Evolutionary conservation across 305 asterid genomes (phyloP).

Genomic region (Fraxinus nigra): DNA sequence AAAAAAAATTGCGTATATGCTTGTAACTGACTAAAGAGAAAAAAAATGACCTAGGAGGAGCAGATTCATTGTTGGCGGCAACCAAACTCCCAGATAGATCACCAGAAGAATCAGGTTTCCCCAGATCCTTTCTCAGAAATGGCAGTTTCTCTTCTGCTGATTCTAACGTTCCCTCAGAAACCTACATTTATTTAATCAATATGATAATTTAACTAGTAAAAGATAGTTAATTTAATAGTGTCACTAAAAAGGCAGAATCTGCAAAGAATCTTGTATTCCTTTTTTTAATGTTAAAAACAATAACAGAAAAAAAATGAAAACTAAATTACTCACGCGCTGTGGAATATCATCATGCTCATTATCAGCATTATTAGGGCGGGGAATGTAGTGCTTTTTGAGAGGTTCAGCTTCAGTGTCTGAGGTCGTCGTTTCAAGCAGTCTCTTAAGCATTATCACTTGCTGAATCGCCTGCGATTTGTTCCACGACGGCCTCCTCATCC

Average conservation of each 20-base stretch:
- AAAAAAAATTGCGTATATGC: background rate
- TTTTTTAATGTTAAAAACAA: background rate
- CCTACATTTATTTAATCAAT: slow-evolving; percentile 48
- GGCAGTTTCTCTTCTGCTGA: slow-evolving; percentile 45
- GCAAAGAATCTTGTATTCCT: slow-evolving; percentile 12
- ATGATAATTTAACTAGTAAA: slow-evolving; percentile 7
- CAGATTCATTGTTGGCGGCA: slow-evolving; percentile 43
- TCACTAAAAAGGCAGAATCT: slow-evolving; percentile 39
- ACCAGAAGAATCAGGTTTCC: slow-evolving; percentile 40
- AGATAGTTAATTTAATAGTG: slow-evolving; percentile 18
- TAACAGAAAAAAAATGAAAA: background rate
- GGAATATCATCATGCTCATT: slow-evolving; percentile 25
- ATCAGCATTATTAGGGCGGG: slow-evolving; percentile 25
- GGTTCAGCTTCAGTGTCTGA: slow-evolving; percentile 32
- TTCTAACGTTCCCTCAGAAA: slow-evolving; percentile 37
- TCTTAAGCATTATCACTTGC: slow-evolving; percentile 50
- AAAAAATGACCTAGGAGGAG: slow-evolving; percentile 53
- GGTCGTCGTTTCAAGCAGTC: slow-evolving; percentile 38
- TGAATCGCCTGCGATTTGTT: slow-evolving; percentile 65
- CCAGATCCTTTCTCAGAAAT: slow-evolving; percentile 38
- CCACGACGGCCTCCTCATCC: slow-evolving; percentile 63
- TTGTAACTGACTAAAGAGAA: background rate
- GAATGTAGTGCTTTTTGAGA: slow-evolving; percentile 28
- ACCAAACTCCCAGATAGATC: slow-evolving; percentile 35
- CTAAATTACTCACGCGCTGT: slow-evolving; percentile 49